Base-by-base conservation (phyloP, 176 grass and related monocot species). In the Avena eriantha region DNA sequence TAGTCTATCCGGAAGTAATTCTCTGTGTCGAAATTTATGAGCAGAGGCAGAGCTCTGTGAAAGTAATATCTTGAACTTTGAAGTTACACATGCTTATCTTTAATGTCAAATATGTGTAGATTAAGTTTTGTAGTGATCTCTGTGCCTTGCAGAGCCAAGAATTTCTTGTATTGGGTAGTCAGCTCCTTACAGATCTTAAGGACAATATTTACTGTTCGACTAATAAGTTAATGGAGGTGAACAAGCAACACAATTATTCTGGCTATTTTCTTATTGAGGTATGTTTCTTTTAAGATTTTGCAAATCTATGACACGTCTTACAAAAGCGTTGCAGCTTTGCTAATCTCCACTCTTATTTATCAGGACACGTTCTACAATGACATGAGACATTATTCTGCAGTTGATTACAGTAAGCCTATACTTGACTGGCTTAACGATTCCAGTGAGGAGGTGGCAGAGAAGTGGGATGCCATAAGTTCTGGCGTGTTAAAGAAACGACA, bases 331-430 rank as follows among this genome's bases (percentile, higher is more conserved):
- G 16, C 9, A 35, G 58, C 29, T 68, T 60, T 68, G 46, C 77
- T 72, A 60, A 86, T 58, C 24, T 61, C 36, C 21, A 19, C 58
- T 35, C 60, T 91, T 68, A 41, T 85, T 76, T 74, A 23, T 87
- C 92, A 98, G 97, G 93, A 98, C 70, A 98, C 94, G 0, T 96
- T 98, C 85, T 98, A 84, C 85, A 98, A 96, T 80, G 97, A 96
- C 71, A 83, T 81, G 34, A 85, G 92, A 72, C 72, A 87, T 67
- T 73, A 50, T 85, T 96, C 92, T 80, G 61, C 94, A 16, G 68
- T 86, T 69, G 97, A 98, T 87, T 94, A 98, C 79, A 96, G 93
- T 77, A 88, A 87, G 83, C 89, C 97, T 76, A 88, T 96, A 86
- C 85, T 98, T 16, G 90, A 98, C 39, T 98, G 97, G 97, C 87